Base-by-base conservation (phyloP, 2,329 filamentous ascomycete genomes). In the Arthrobotrys entomopaga region DNA sequence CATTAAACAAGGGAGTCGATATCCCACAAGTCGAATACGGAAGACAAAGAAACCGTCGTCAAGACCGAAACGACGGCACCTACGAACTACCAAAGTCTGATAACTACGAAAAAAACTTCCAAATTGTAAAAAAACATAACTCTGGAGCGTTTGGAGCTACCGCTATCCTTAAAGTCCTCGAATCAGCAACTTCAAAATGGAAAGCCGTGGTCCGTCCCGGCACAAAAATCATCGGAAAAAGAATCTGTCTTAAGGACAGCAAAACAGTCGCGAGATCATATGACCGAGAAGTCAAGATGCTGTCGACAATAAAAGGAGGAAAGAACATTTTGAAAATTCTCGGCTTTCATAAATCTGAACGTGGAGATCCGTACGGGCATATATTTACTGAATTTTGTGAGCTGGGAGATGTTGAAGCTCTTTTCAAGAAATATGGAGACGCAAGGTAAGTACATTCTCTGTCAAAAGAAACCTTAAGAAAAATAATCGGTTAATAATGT, bases 311-410 rank as follows among this genome's bases (percentile, higher is more conserved):
- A 3, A 11, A 40, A 1, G 54, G 16, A 1, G 15, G 10, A 10
- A 5, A 16, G n/a, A 66, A 57, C 19, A 22, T 66, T 10, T 15
- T 66, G 10, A 48, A 13, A 0, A 49, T 66, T 15, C 26, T 73
- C 15, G 69, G 69, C n/a, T 29, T 48, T 5, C 22, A 42, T n/a
- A 10, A 42, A 10, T 11, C 38, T 22, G n/a, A 49, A 7, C 10
- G 1, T 1, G 43, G 16, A 1, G 69, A 73, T 34, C 69, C 61
- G 2, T 66, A 38, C 15, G 69, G 56, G 7, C 56, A 73, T 53
- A 57, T 73, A 1, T 73, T 73, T 42, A 65, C 46, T 3, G 69
- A 66, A 8, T 57, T 43, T 26, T 73, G 69, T 8, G 34, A 40
- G 13, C 15, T 73, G 15, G 69, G 69, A 6, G 61, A 73, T 52